Evolutionary conservation across 2,329 filamentous ascomycete species (phyloP), one percentile per base, ranked within the genome.

Genomic region (Penicillium palitans): DNA sequence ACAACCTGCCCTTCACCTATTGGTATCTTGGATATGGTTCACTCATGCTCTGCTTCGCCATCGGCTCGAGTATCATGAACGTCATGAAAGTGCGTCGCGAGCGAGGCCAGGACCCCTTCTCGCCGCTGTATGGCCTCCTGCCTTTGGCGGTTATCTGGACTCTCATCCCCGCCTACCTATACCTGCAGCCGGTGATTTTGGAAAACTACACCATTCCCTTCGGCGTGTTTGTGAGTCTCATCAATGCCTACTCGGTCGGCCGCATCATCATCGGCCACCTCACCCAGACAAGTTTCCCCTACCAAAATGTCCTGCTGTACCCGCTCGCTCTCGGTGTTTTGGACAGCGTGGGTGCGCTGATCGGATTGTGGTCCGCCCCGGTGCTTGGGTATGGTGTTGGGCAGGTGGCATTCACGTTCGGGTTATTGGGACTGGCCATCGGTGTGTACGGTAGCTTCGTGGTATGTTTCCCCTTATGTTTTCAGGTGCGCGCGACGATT

Each of bases 381-480:
- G 85, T 86, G 3, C 80, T 96, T 7, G 90, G 90, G 25, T 80
- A 85, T 61, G 89, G 82, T 51, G 85, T 89, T n/a, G 96, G 96
- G 74, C 92, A 97, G 78, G 89, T 96, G 49, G 90, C 91, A 2
- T 96, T 93, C 75, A 85, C 96, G 73, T 98, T 96, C 76, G 84
- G 87, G 71, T 93, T 93, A 79, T 79, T 98, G 25, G 95, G 95
- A 25, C 79, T 91, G 59, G 90, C 89, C 0, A 74, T 96, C 48
- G 95, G 95, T 35, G 87, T 98, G n/a, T 97, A 99, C 78, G 93
- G 91, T 60, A 96, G 92, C 75, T 99, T 99, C 74, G 91, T 98
- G 57, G 90, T 82, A 71, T 70, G 79, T 71, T 35, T 45, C 67
- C 19, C 35, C 21, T 52, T 52, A 13, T n/a, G 2, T 48, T 42